Evolutionary conservation across 1,139 yeast species (phyloP).

Genomic region (Saccharomyces uvarum): DNA sequence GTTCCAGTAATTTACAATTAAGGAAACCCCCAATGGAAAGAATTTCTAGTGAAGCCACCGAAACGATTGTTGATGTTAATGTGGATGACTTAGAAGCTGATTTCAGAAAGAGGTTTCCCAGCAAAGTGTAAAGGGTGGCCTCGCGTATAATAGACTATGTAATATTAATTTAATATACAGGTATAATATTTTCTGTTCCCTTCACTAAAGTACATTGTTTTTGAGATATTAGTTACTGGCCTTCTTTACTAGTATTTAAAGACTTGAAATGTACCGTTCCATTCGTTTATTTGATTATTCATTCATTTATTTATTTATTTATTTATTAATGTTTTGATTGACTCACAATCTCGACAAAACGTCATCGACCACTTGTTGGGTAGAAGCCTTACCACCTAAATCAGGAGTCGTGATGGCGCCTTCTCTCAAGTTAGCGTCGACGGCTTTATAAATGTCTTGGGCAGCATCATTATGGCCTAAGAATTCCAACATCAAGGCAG

Average conservation of each 20-base stretch:
- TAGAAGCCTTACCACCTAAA: constrained; percentile 80
- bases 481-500: constrained; percentile 95
- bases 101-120: constrained; percentile 19
- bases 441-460: constrained; percentile 85
- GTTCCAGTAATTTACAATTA: background rate
- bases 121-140: constrained; percentile 10
- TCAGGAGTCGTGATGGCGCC: constrained; percentile 85
- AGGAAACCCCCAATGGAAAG: constrained; percentile 1
- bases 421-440: constrained; percentile 83
- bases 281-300: constrained; percentile 19
- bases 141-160: constrained; percentile 1
- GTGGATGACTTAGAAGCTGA: constrained; percentile 18
- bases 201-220: background rate
- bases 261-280: background rate
- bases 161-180: background rate
- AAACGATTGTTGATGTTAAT: constrained; percentile 9
- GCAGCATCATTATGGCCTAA: constrained; percentile 89
- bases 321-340: background rate
- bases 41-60: constrained; percentile 9
- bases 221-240: background rate
- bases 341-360: constrained; percentile 35
- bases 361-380: constrained; percentile 81
- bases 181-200: background rate
- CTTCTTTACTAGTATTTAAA: background rate
- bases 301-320: constrained; percentile 1